Conservation (phyloP, 1,284 basidiomycete genomes). For the Laetiporus sulphureus region DNA sequence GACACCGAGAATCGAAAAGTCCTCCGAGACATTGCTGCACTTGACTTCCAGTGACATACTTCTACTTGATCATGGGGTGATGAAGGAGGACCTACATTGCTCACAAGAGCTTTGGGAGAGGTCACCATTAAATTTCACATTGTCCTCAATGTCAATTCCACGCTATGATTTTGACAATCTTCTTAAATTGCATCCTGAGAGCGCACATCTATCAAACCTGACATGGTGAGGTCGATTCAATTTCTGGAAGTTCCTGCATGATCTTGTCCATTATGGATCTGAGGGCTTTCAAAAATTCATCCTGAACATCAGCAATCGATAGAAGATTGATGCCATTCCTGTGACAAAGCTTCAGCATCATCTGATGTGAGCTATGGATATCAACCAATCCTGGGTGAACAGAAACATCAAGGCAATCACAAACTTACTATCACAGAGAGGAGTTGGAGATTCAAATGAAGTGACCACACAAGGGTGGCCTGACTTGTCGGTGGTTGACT, state of each 20-base stretch:
- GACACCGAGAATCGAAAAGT: constrained; percentile 20
- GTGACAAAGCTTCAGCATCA: constrained; percentile 18
- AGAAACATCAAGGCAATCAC: constrained; percentile 21
- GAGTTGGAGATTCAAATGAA: constrained; percentile 17
- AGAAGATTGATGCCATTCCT: constrained; percentile 25
- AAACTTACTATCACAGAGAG: constrained; percentile 21
- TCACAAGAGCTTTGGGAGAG: constrained; percentile 25
- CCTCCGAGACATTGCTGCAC: constrained; percentile 16
- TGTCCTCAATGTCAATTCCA: not conserved
- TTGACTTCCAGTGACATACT: constrained; percentile 23
- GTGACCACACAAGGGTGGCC: too few relatives aligned
- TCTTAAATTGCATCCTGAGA: constrained; percentile 12
- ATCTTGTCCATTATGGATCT: constrained; percentile 21
- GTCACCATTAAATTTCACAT: constrained; percentile 6
- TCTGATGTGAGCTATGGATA: constrained; percentile 21
- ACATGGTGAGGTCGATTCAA: constrained; percentile 19
- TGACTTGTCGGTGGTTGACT: constrained; percentile 6
- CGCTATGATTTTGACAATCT: constrained; percentile 3
- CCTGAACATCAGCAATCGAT: constrained; percentile 13
- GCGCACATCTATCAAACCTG: constrained; percentile 9
- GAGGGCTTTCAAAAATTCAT: constrained; percentile 17
- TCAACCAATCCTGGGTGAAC: constrained; percentile 18
- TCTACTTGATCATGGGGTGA: constrained; percentile 20
- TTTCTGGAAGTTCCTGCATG: constrained; percentile 19
- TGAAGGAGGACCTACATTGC: constrained; percentile 21